Evolutionary conservation across 2,329 filamentous ascomycete species (phyloP).

Genomic region (Sclerotinia subarctica): DNA sequence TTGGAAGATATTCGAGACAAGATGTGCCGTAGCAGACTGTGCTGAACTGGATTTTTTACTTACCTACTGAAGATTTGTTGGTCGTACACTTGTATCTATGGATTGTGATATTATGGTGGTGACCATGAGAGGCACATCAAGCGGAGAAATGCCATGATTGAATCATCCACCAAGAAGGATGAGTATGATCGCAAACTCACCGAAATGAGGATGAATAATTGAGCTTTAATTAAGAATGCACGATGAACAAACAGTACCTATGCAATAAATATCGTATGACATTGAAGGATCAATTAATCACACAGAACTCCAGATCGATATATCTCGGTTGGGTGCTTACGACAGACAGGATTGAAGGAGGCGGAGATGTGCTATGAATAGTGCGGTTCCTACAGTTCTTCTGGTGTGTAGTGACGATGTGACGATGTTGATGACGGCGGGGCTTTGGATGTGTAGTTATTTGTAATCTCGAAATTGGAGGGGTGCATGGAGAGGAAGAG

Average conservation of each 20-base stretch:
- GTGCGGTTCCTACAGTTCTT: neutral
- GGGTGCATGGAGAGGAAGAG: neutral
- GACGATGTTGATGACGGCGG: neutral
- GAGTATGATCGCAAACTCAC: neutral
- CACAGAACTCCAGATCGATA: neutral
- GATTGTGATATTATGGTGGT: neutral
- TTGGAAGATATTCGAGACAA: neutral
- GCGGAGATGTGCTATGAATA: conserved; percentile 11
- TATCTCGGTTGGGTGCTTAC: neutral
- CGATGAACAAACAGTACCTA: too few species aligned
- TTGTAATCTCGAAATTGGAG: neutral
- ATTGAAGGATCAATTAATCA: conserved; percentile 1
- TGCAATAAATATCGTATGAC: neutral
- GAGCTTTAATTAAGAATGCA: neutral
- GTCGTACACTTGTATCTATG: neutral
- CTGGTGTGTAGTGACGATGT: neutral
- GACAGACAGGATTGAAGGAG: neutral
- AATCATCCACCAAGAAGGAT: neutral
- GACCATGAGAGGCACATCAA: neutral
- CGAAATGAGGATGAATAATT: neutral
- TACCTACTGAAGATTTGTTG: neutral
- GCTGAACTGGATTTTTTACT: neutral
- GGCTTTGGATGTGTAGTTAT: neutral
- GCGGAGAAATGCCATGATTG: neutral
- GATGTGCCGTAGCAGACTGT: neutral